Evolutionary conservation across 352 stramenopile species (phyloP).

Genomic region (Phytophthora pluvialis): DNA sequence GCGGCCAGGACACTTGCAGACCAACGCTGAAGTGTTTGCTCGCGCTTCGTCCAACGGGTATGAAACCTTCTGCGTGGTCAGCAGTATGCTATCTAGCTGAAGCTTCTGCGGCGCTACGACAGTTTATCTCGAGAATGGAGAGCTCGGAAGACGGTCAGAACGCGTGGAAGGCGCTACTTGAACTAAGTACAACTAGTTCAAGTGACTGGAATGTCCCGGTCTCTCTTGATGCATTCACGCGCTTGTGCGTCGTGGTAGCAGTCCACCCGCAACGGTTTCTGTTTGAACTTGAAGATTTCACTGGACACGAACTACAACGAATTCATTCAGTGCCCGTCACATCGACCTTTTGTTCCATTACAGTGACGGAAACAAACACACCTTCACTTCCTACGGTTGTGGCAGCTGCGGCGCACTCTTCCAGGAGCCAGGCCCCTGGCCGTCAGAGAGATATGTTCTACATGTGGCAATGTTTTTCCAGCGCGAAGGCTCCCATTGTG

Average conservation of each 20-base stretch:
- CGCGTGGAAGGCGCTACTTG: constrained; percentile 33
- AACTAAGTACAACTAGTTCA: constrained; percentile 11
- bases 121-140: constrained; percentile 40
- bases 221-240: constrained; percentile 26
- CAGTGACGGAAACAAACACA: constrained; percentile 1
- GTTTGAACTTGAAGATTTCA: constrained; percentile 42
- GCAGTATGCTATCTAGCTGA: constrained; percentile 41
- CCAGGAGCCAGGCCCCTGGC: constrained; percentile 15
- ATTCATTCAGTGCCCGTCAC: constrained; percentile 10
- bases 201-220: constrained; percentile 13
- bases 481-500: constrained; percentile 35
- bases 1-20: background rate
- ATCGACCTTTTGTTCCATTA: constrained; percentile 3
- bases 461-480: constrained; percentile 54
- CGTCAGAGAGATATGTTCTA: constrained; percentile 24
- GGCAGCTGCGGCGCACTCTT: constrained; percentile 19
- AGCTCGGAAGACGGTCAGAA: constrained; percentile 6
- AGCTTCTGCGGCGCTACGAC: constrained; percentile 24
- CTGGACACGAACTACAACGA: constrained; percentile 20
- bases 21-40: constrained; percentile 31
- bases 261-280: constrained; percentile 36
- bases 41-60: constrained; percentile 22
- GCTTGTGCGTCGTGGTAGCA: constrained; percentile 35
- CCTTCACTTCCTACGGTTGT: constrained; percentile 25
- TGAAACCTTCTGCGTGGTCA: constrained; percentile 33